phyloP scores from a whole-genome alignment of 805 yeast genomes.

The Candida rishiriensis region DNA sequence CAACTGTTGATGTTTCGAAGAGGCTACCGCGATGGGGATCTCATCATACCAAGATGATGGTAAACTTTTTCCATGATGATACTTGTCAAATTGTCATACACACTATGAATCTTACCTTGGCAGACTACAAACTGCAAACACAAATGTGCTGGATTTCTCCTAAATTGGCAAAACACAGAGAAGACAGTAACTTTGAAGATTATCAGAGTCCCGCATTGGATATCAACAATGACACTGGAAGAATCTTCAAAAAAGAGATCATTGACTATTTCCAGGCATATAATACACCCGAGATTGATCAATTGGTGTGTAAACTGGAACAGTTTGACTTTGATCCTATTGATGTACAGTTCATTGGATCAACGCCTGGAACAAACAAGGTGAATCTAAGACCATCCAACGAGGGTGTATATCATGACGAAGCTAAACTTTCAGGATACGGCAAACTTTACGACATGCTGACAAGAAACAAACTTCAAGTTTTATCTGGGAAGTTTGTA shows the following conservation, averaged over 20 bases:
- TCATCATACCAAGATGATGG: conserved; percentile 68
- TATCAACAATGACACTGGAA: conserved; percentile 13
- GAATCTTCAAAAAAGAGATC: conserved; percentile 42
- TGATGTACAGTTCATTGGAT: conserved; percentile 50
- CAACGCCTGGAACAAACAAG: conserved; percentile 43
- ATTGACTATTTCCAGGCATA: conserved; percentile 43
- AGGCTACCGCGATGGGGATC: conserved; percentile 33
- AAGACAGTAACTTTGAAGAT: background rate
- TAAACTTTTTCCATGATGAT: conserved; percentile 47
- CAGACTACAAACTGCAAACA: conserved; percentile 54
- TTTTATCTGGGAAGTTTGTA: conserved; percentile 28
- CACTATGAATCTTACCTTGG: conserved; percentile 52
- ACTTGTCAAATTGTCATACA: conserved; percentile 50
- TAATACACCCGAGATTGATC: conserved; percentile 23
- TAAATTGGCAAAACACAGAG: conserved; percentile 14
- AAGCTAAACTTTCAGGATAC: conserved; percentile 36
- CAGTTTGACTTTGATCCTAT: conserved; percentile 42
- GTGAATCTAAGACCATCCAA: conserved; percentile 12
- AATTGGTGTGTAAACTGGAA: conserved; percentile 28
- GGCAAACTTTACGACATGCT: conserved; percentile 42
- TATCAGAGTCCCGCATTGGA: conserved; percentile 4
- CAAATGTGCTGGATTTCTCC: conserved; percentile 69
- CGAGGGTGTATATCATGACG: background rate
- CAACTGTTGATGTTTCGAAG: conserved; percentile 26
- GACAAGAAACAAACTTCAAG: conserved; percentile 28